Evolutionary conservation across 306 rosid species (phyloP).

Genomic region (Quercus cerris): DNA sequence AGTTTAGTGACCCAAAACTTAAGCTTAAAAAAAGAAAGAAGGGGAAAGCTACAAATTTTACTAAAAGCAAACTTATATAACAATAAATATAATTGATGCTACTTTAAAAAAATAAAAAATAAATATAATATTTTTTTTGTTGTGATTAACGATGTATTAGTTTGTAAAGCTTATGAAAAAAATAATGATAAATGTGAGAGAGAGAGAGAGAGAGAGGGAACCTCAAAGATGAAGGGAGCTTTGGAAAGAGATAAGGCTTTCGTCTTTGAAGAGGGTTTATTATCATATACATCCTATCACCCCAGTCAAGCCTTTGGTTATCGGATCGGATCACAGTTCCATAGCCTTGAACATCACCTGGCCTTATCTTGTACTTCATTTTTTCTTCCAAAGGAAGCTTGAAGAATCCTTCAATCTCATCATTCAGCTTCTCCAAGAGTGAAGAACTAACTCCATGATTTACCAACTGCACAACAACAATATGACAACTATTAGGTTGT

Average conservation of each 20-base stretch:
- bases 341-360: constrained; percentile 48
- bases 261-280: constrained; percentile 33
- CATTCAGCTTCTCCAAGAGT: constrained; percentile 29
- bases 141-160: too few species aligned
- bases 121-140: too few species aligned
- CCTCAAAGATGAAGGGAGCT: constrained; percentile 40
- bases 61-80: too few species aligned
- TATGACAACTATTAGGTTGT: neutral
- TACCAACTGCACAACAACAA: constrained; percentile 32
- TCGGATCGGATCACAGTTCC: constrained; percentile 24
- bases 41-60: too few species aligned
- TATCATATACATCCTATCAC: constrained; percentile 37
- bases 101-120: too few species aligned
- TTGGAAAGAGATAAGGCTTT: constrained; percentile 39
- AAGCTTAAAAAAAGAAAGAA: too few species aligned
- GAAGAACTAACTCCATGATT: constrained; percentile 41
- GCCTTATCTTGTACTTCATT: constrained; percentile 24
- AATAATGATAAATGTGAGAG: neutral
- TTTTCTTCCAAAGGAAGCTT: constrained; percentile 43
- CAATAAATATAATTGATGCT: too few species aligned
- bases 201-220: neutral
- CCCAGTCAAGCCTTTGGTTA: constrained; percentile 47
- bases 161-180: neutral
- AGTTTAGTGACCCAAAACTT: neutral
- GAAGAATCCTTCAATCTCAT: constrained; percentile 40